Conservation (phyloP, 163 green algal species). For the Chlorella variabilis region DNA sequence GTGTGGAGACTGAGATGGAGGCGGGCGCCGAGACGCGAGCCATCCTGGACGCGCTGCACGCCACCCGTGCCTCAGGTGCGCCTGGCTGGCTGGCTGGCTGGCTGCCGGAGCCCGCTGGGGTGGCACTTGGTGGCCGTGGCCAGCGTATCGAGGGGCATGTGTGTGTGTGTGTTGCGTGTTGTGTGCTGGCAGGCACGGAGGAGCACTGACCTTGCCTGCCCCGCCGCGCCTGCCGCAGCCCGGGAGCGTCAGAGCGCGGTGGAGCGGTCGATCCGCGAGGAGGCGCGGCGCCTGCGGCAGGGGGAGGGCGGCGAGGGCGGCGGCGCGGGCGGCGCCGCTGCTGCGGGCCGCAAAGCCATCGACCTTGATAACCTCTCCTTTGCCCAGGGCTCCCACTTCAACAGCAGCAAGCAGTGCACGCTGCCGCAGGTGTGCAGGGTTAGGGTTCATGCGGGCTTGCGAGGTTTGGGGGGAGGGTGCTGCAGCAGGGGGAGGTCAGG, state of each 20-base stretch:
- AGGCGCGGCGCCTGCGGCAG: conserved; percentile 83
- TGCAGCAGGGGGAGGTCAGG: too few relatives aligned
- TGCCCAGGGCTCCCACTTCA: conserved; percentile 82
- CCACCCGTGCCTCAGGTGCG: conserved; percentile 72
- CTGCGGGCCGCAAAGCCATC: conserved; percentile 65
- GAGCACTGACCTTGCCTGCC: too few relatives aligned
- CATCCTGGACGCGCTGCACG: conserved; percentile 89
- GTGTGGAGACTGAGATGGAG: conserved; percentile 83
- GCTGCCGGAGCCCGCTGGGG: too few relatives aligned
- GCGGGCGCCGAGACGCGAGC: conserved; percentile 55
- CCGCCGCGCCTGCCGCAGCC: too few relatives aligned
- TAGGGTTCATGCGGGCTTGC: neutral
- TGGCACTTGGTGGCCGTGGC: too few relatives aligned
- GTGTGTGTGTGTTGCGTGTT: too few relatives aligned
- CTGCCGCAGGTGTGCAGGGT: conserved; percentile 73
- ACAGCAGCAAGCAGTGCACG: conserved; percentile 88
- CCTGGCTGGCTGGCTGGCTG: neutral
- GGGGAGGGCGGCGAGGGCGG: conserved; percentile 41
- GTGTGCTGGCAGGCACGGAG: too few relatives aligned
- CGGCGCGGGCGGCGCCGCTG: conserved; percentile 34
- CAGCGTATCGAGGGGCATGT: too few relatives aligned
- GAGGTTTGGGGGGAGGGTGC: too few relatives aligned
- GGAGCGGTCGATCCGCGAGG: conserved; percentile 90
- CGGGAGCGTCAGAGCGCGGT: conserved; percentile 90
- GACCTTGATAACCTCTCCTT: conserved; percentile 92